Evolutionary conservation across 2,329 filamentous ascomycete species (phyloP).

Genomic region (Diplodia intermedia): DNA sequence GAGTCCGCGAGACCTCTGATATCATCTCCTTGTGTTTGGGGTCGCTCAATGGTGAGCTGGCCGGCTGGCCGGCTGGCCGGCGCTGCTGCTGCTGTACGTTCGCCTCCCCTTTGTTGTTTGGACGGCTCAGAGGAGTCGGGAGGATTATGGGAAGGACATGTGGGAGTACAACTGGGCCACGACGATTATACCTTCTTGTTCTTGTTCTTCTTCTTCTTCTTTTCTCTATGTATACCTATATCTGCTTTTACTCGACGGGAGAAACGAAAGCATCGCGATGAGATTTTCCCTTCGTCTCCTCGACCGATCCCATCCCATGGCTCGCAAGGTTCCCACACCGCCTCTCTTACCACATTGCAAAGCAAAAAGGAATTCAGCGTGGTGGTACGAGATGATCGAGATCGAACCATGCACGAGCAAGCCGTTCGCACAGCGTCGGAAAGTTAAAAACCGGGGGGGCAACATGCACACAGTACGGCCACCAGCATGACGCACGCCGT

Average conservation of each 20-base stretch:
- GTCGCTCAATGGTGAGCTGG: slow-evolving; percentile 2
- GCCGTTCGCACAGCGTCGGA: background rate
- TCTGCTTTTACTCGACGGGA: background rate
- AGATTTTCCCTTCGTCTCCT: background rate
- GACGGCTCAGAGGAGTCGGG: background rate
- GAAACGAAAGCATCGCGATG: background rate
- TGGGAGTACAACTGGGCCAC: background rate
- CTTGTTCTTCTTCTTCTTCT: background rate
- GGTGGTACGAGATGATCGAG: background rate
- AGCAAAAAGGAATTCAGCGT: background rate
- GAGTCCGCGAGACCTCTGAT: background rate
- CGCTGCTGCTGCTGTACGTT: background rate
- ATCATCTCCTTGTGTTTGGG: slow-evolving; percentile 2
- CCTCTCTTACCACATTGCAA: background rate
- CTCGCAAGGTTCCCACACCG: background rate
- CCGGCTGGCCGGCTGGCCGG: background rate
- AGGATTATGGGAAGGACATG: background rate
- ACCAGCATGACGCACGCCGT: background rate
- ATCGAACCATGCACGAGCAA: background rate
- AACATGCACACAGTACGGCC: background rate
- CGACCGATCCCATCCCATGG: background rate
- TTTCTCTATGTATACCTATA: background rate
- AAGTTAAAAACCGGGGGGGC: background rate
- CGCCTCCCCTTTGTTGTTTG: background rate
- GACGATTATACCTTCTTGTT: background rate